These are phyloP conservation scores for Globisporangium barbulae DNA, from an alignment of 352 stramenopile species.

Conservation along the genomic window DNA sequence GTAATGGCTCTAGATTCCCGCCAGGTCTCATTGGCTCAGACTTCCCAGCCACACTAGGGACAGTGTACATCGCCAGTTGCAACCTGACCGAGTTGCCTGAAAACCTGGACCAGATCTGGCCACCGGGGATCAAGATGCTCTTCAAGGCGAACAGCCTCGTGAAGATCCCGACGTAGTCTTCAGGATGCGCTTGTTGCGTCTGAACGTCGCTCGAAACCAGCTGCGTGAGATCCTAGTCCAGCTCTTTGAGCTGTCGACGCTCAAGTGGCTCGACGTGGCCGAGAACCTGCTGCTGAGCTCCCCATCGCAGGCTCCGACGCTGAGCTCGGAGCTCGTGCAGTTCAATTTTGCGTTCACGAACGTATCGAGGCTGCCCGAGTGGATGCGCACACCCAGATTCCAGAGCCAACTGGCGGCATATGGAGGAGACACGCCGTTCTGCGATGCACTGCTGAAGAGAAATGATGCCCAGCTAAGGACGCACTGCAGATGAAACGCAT, in stretches of 20 bases:
- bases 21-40: conserved; percentile 24
- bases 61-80: conserved; percentile 30
- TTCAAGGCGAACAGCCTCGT: conserved; percentile 20
- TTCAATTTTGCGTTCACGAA: conserved; percentile 1
- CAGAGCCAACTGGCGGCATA: neutral
- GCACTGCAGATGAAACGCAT: too few relatives aligned
- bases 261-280: conserved; percentile 7
- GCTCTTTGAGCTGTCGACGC: conserved; percentile 9
- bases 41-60: conserved; percentile 26
- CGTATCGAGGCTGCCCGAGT: neutral
- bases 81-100: conserved; percentile 31
- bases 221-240: neutral
- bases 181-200: conserved; percentile 11
- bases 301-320: neutral
- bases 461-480: too few relatives aligned
- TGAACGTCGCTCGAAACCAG: neutral
- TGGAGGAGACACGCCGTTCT: neutral
- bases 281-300: neutral
- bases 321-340: neutral
- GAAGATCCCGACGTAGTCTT: conserved; percentile 17
- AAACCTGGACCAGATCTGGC: conserved; percentile 34
- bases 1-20: conserved; percentile 19
- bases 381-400: conserved; percentile 5
- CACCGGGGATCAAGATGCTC: conserved; percentile 18
- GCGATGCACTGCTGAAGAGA: neutral